phyloP scores from a whole-genome alignment of 768 basidiomycete genomes.

The Termitomyces sp. region DNA sequence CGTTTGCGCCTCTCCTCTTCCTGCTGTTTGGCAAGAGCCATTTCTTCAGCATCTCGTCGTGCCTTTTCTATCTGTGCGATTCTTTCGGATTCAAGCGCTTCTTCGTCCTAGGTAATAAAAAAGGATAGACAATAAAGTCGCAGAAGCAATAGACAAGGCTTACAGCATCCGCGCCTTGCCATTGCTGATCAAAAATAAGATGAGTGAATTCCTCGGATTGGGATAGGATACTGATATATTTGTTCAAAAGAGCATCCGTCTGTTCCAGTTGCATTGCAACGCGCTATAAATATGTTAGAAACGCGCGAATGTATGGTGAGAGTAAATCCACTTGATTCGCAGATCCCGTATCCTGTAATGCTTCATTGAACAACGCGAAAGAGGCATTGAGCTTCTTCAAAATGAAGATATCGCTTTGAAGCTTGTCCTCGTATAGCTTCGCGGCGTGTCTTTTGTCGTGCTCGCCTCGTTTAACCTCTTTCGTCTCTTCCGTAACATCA shows the following conservation, averaged over 20 bases:
- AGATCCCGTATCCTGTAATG: constrained; percentile 54
- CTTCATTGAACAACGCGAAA: constrained; percentile 64
- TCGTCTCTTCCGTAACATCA: background rate
- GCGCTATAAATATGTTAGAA: constrained; percentile 32
- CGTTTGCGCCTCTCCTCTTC: constrained; percentile 42
- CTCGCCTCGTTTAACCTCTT: constrained; percentile 16
- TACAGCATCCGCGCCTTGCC: constrained; percentile 71
- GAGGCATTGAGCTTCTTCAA: constrained; percentile 68
- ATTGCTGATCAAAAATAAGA: constrained; percentile 71
- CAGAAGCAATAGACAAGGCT: constrained; percentile 17
- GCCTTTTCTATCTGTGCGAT: constrained; percentile 35
- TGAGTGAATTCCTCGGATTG: constrained; percentile 65
- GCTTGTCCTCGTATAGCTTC: constrained; percentile 54
- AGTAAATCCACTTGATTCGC: constrained; percentile 58
- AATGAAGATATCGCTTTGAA: constrained; percentile 68
- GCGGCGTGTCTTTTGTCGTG: constrained; percentile 11
- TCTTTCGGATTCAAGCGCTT: constrained; percentile 40
- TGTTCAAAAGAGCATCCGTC: constrained; percentile 69
- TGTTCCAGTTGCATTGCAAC: constrained; percentile 62
- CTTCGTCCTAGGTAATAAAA: constrained; percentile 51
- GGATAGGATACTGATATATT: constrained; percentile 64
- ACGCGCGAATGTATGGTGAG: background rate
- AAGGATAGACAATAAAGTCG: background rate
- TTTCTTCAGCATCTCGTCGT: constrained; percentile 42
- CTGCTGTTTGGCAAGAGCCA: constrained; percentile 23